Percentiles rank a stretch among this genome's conserved stretches.
Conservation (phyloP, 768 basidiomycete genomes). For the Leccinum rimulosum region DNA sequence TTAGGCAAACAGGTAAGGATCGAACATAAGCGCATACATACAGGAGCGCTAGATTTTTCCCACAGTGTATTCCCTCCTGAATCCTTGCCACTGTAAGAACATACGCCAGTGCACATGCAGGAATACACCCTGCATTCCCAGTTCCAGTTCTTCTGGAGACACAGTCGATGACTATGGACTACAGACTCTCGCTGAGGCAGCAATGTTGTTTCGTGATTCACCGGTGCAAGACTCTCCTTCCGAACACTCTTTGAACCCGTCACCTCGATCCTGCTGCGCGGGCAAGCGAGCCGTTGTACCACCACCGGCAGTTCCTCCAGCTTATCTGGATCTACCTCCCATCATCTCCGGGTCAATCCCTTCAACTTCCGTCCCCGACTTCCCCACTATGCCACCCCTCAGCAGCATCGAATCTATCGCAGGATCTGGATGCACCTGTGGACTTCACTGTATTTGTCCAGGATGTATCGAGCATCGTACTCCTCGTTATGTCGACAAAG, state of each 20-base stretch:
- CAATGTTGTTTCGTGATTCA: slow-evolving; percentile 22
- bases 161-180: slow-evolving; percentile 22
- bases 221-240: slow-evolving; percentile 3
- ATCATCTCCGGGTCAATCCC: slow-evolving; percentile 33
- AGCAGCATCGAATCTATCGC: slow-evolving; percentile 57
- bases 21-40: not conserved
- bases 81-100: slow-evolving; percentile 61
- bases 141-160: slow-evolving; percentile 4
- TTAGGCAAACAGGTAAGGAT: slow-evolving; percentile 49
- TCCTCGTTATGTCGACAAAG: slow-evolving; percentile 38
- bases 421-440: slow-evolving; percentile 72
- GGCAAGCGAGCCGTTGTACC: not conserved
- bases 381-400: slow-evolving; percentile 59
- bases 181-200: slow-evolving; percentile 38
- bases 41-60: slow-evolving; percentile 2
- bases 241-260: slow-evolving; percentile 6
- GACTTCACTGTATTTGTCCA: slow-evolving; percentile 65
- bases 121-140: slow-evolving; percentile 4
- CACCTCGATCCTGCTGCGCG: slow-evolving; percentile 23
- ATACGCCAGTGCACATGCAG: slow-evolving; percentile 55
- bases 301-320: slow-evolving; percentile 6
- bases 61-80: slow-evolving; percentile 58
- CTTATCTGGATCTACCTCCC: slow-evolving; percentile 48
- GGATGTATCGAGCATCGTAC: slow-evolving; percentile 74
- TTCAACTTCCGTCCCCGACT: slow-evolving; percentile 38